phyloP scores from a whole-genome alignment of 257 asterid species.

The Penstemon barbatus region DNA sequence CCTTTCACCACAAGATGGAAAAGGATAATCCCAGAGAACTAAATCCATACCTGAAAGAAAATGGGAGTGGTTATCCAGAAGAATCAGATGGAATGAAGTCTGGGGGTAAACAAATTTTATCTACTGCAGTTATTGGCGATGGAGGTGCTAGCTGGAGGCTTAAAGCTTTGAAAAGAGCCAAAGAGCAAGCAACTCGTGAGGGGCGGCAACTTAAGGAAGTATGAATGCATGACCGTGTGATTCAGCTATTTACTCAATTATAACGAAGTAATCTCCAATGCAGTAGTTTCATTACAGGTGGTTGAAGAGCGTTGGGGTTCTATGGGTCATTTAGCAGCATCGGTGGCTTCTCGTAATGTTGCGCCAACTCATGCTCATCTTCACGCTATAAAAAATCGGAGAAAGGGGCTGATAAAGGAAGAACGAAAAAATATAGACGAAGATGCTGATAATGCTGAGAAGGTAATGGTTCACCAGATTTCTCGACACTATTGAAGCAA shows the following conservation, averaged over 20 bases:
- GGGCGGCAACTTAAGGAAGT: constrained; percentile 81
- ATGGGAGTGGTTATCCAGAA: constrained; percentile 84
- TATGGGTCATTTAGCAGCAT: constrained; percentile 81
- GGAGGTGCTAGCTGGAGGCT: constrained; percentile 99
- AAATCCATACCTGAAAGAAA: constrained; percentile 74
- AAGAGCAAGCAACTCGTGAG: constrained; percentile 96
- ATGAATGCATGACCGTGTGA: constrained; percentile 21
- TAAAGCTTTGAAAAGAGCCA: constrained; percentile 86
- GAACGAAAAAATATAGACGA: constrained; percentile 39
- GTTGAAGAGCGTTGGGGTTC: constrained; percentile 98
- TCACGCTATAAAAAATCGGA: constrained; percentile 70
- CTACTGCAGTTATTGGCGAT: constrained; percentile 78
- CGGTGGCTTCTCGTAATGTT: constrained; percentile 72
- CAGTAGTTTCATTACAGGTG: constrained; percentile 47
- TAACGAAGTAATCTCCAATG: constrained; percentile 16
- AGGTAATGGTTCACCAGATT: constrained; percentile 46
- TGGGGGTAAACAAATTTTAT: constrained; percentile 45
- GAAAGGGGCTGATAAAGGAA: constrained; percentile 52
- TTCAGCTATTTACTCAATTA: constrained; percentile 16
- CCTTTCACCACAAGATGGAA: constrained; percentile 42
- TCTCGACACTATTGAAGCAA: constrained; percentile 10
- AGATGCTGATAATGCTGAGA: constrained; percentile 39
- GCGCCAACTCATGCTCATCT: constrained; percentile 90
- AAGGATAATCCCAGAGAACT: constrained; percentile 76
- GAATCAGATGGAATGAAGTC: constrained; percentile 45